Base-by-base conservation (phyloP, 805 yeast species). In the Pichia thaimueangensis region DNA sequence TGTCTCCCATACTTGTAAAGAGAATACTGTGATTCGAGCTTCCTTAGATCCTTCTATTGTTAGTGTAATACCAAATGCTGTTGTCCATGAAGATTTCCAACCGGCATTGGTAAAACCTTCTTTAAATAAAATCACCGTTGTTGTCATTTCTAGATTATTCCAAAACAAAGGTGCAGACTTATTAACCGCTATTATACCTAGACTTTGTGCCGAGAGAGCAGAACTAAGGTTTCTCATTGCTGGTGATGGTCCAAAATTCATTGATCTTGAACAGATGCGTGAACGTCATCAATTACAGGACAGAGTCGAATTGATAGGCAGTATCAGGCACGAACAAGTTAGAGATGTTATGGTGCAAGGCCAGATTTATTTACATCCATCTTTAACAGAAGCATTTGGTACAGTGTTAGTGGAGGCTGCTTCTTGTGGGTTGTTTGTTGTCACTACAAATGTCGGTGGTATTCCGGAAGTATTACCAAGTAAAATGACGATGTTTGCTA, bases 381-480 rank as follows among this genome's bases (percentile, higher is more conserved):
- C 96, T 1, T 69, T 93, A 31, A 93, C 97, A 0, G 99, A 93
- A 59, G 98, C 97, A 0, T 93, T 93, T 64, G 99, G 99, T 3
- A 93, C 98, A 0, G 97, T 87, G 0, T 65, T 93, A 10, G 96
- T 93, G 0, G 99, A 93, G 59, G 99, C 99, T 0, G 98, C 97
- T 0, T 83, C 95, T 1, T 93, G 97, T 67, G 97, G 97, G 0
- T 61, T 93, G 29, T 70, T 86, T 16, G 96, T 93, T 2, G 98
- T 93, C 0, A 88, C 97, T 0, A 93, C 99, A 0, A 78, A 80
- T 45, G 98, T 93, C 0, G 99, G 99, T 11, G 99, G 98, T 5
- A 89, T 93, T 30, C 97, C 97, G 0, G 99, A 93, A 57, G 97
- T 93, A 4, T 63, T 93, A 30, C 99, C 98, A 0, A 71, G 73